Percentiles rank a stretch among this genome's conserved stretches.
Evolutionary conservation across 2,329 filamentous ascomycete genomes (phyloP).

Genomic region (Epichloe sylvatica): DNA sequence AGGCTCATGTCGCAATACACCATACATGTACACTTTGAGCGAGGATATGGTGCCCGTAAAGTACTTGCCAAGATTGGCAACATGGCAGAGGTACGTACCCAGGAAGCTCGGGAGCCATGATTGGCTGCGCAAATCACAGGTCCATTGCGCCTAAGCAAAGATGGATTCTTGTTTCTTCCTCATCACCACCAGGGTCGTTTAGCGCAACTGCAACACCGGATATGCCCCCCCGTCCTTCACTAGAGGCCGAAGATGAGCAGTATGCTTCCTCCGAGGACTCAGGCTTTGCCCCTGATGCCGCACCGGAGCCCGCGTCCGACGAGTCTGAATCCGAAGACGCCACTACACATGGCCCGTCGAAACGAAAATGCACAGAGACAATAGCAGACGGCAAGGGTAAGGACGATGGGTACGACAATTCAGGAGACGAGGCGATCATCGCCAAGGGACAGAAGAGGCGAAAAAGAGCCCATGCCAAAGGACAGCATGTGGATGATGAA

Average conservation of each 20-base stretch:
- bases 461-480: constrained; percentile 29
- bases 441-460: constrained; percentile 42
- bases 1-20: no score
- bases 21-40: no score
- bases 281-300: constrained; percentile 52
- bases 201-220: constrained; percentile 5
- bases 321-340: constrained; percentile 37
- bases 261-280: constrained; percentile 62
- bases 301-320: constrained; percentile 31
- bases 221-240: constrained; percentile 30
- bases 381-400: constrained; percentile 17
- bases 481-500: constrained; percentile 31
- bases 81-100: no score
- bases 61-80: no score
- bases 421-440: constrained; percentile 60
- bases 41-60: no score
- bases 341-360: constrained; percentile 14
- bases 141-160: background rate
- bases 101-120: background rate
- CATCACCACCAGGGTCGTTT: background rate
- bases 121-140: background rate
- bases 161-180: background rate
- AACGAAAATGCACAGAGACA: constrained; percentile 10
- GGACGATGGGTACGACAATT: constrained; percentile 47
- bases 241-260: constrained; percentile 37